These are phyloP conservation scores for Moesziomyces antarcticus DNA, from an alignment of 1,284 basidiomycete genomes.

Conservation along the genomic window DNA sequence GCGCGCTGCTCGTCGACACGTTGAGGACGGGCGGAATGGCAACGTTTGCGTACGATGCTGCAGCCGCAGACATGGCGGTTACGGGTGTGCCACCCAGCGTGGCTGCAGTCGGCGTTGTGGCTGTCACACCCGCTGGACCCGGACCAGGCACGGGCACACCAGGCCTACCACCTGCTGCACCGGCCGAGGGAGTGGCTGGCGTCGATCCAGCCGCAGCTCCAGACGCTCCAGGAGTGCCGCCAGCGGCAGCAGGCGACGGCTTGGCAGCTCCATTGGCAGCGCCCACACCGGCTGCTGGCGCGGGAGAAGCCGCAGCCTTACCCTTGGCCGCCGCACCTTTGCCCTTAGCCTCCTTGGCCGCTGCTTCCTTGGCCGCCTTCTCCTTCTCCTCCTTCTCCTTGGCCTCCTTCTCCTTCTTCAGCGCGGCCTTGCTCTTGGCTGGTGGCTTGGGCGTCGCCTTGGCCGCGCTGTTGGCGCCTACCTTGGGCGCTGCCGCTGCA, in stretches of 20 bases:
- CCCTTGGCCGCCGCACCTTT: conserved; percentile 20
- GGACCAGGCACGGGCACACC: background rate
- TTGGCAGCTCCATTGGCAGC: conserved; percentile 3
- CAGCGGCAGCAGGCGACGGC: conserved; percentile 20
- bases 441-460: conserved; percentile 36
- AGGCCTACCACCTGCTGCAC: background rate
- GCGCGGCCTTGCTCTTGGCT: conserved; percentile 34
- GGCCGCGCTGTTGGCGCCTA: conserved; percentile 14
- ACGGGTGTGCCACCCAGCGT: conserved; percentile 13
- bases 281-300: conserved; percentile 7
- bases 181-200: background rate
- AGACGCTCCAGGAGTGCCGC: background rate
- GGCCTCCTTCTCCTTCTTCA: conserved; percentile 38
- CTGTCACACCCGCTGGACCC: background rate
- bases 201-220: conserved; percentile 4
- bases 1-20: conserved; percentile 28
- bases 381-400: conserved; percentile 40
- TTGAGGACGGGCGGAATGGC: conserved; percentile 50
- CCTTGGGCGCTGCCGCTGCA: conserved; percentile 7
- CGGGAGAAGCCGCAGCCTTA: conserved; percentile 11
- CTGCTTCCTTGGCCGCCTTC: conserved; percentile 23
- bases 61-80: conserved; percentile 28
- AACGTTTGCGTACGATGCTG: conserved; percentile 31
- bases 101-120: conserved; percentile 5
- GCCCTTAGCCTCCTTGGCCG: conserved; percentile 25